Evolutionary conservation across 2,329 filamentous ascomycete genomes (phyloP), one percentile per base, ranked within the genome.

Genomic region (Paramyrothecium sp.): DNA sequence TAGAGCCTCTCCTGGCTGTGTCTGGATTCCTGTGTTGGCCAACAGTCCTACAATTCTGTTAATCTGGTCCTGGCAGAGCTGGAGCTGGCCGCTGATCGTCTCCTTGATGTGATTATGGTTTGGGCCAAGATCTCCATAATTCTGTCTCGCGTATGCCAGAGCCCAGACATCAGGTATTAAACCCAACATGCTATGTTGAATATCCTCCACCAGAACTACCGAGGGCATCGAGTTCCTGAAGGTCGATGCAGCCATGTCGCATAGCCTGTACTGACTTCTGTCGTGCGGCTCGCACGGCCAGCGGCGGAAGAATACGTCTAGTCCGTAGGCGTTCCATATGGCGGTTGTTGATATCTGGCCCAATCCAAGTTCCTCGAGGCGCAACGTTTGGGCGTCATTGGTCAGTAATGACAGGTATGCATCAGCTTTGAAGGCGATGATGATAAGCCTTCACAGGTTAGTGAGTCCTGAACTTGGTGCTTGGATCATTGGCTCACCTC

Each of bases 351-450:
- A 66, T 2, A 71, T 67, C 12, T 77, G 55, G 0, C 67, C 62
- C 5, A 74, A 61, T 16, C 75, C 69, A 0, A 79, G 59, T 54
- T 79, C 76, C 56, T 77, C 73, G 1, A 69, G 56, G 5, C 67
- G 65, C 0, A 78, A 56, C 0, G 68, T 54, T 0, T 70, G 65
- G 2, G 74, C 65, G 50, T 76, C 67, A 54, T 63, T 64, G 56
- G 54, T 69, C 33, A 67, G 63, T 8, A 70, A 61, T 30, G 72
- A 73, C 8, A 78, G 51, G 30, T 74, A 77, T 0, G 65, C 53
- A 56, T 79, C 77, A 23, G 78, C 63, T 54, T 77, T 77, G 56
- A 74, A 73, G 1, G 75, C 59, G 23, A 63, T 67, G 2, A 65
- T 47, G 2, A 71, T 68, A 8, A 78, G 54, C 52, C 75, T 78